A percentile compares a stretch with the other conserved stretches of the same genome.
Conservation (phyloP, 768 basidiomycete species). For the Clitopilus hobsonii region DNA sequence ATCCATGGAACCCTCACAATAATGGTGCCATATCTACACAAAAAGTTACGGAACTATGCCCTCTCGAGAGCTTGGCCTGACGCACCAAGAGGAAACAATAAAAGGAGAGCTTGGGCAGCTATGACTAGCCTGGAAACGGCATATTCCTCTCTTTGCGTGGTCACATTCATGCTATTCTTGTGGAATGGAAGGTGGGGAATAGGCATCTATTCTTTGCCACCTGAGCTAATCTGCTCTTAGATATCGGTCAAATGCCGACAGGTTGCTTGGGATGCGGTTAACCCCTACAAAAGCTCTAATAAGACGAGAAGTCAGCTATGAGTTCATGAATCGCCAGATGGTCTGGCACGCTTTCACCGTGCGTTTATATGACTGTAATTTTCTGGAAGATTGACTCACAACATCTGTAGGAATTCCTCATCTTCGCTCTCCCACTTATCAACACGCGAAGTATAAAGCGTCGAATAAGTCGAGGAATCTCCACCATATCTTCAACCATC, state of each 20-base stretch:
- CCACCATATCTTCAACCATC: constrained; percentile 21
- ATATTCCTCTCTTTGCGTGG: constrained; percentile 55
- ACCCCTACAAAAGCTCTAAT: constrained; percentile 65
- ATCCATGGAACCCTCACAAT: constrained; percentile 72
- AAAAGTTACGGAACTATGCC: constrained; percentile 67
- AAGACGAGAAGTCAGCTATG: constrained; percentile 88
- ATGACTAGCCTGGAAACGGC: constrained; percentile 65
- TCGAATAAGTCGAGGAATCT: constrained; percentile 35
- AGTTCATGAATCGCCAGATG: constrained; percentile 99
- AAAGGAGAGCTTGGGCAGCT: constrained; percentile 68
- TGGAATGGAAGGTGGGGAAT: constrained; percentile 70
- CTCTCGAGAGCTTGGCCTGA: constrained; percentile 90
- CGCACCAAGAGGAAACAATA: constrained; percentile 71
- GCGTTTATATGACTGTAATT: constrained; percentile 21
- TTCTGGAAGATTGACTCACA: neutral
- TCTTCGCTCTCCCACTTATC: constrained; percentile 87
- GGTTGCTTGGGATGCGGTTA: constrained; percentile 71
- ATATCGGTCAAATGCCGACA: constrained; percentile 80
- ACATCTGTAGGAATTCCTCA: constrained; percentile 77
- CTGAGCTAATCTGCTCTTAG: constrained; percentile 33
- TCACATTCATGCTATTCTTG: constrained; percentile 81
- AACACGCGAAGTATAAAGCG: constrained; percentile 64
- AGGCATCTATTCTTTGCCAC: neutral
- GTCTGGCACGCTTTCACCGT: constrained; percentile 99
- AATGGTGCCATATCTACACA: constrained; percentile 73